phyloP scores from a whole-genome alignment of 2,329 filamentous ascomycete species.

The Nemania bipapillata region DNA sequence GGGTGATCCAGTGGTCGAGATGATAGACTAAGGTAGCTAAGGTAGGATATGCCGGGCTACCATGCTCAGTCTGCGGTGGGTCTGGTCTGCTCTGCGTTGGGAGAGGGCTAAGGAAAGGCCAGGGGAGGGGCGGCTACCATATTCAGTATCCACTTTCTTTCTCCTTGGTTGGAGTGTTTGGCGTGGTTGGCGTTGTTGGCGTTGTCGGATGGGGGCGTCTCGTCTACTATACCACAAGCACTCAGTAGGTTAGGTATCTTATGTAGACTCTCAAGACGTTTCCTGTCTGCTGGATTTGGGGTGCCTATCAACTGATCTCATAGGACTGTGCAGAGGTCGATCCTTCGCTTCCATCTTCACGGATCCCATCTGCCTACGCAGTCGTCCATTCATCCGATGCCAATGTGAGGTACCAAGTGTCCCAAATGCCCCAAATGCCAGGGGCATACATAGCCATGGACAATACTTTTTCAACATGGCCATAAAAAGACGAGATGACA shows the following conservation, averaged over 20 bases:
- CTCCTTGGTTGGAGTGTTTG: no score
- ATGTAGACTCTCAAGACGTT: background rate
- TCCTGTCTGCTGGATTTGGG: background rate
- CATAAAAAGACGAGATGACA: background rate
- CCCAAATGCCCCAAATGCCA: no score
- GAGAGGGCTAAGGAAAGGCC: no score
- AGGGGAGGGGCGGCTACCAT: conserved; percentile 14
- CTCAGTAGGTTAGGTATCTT: no score
- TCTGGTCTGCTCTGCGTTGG: background rate
- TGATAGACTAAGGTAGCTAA: background rate
- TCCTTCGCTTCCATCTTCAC: background rate
- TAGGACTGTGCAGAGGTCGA: background rate
- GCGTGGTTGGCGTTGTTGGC: no score
- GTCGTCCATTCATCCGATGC: background rate
- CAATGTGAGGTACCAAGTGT: background rate
- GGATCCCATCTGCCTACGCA: background rate
- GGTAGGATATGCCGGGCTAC: conserved; percentile 13
- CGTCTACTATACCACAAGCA: no score
- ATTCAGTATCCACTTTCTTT: background rate
- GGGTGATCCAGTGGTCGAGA: background rate
- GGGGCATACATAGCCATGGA: background rate
- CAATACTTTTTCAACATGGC: background rate
- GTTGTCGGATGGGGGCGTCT: no score
- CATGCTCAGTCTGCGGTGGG: background rate
- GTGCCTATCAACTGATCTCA: background rate